Evolutionary conservation across 2,329 filamentous ascomycete genomes (phyloP).

Genomic region (Colletotrichum falcatum): DNA sequence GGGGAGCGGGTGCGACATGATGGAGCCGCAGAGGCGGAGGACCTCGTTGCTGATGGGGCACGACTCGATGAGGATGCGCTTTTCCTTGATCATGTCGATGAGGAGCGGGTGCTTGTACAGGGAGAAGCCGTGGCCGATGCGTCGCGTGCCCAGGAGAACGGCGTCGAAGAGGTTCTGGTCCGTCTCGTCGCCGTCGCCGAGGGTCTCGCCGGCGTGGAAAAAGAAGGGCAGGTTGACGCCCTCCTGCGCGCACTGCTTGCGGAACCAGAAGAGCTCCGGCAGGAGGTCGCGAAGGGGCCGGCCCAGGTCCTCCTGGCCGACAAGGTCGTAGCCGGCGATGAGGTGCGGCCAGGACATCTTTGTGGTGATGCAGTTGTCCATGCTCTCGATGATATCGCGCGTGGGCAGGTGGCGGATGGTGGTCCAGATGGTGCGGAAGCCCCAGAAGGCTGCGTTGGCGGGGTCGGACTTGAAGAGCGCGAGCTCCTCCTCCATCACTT

Average conservation of each 20-base stretch:
- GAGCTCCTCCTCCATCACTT: slow-evolving; percentile 78
- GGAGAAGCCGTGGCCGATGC: slow-evolving; percentile 85
- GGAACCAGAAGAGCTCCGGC: slow-evolving; percentile 88
- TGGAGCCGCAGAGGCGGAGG: slow-evolving; percentile 75
- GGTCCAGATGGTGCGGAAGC: slow-evolving; percentile 82
- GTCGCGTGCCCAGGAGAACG: slow-evolving; percentile 79
- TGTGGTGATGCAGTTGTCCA: slow-evolving; percentile 83
- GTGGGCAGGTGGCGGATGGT: slow-evolving; percentile 71
- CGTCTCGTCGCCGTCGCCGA: slow-evolving; percentile 59
- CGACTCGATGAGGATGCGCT: slow-evolving; percentile 82
- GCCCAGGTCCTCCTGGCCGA: slow-evolving; percentile 82
- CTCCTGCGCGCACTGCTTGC: slow-evolving; percentile 78
- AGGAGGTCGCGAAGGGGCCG: slow-evolving; percentile 77
- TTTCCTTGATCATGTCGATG: slow-evolving; percentile 83
- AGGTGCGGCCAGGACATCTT: slow-evolving; percentile 80
- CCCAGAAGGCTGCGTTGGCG: slow-evolving; percentile 78
- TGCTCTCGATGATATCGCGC: slow-evolving; percentile 76
- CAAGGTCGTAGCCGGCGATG: slow-evolving; percentile 85
- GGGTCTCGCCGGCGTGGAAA: slow-evolving; percentile 86
- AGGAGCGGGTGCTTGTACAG: slow-evolving; percentile 87
- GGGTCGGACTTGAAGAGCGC: slow-evolving; percentile 71
- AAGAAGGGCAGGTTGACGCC: slow-evolving; percentile 85
- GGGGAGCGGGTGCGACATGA: slow-evolving; percentile 80
- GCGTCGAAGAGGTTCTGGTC: slow-evolving; percentile 80
- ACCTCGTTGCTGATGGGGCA: slow-evolving; percentile 88